Base-by-base conservation (phyloP, 129 eudicot species). In the Helianthus tuberosus region DNA sequence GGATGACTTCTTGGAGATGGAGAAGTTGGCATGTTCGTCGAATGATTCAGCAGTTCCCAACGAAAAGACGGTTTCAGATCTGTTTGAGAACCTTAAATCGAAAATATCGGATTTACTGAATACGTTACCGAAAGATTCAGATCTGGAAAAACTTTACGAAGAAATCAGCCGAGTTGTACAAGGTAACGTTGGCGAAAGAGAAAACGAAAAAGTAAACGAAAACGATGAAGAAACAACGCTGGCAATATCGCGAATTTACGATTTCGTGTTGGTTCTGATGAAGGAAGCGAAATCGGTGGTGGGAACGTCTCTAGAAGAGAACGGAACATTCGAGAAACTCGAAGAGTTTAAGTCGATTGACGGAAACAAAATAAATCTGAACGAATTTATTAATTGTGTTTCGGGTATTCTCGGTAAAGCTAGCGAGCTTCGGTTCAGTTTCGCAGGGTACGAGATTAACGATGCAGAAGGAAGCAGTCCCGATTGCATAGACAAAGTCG, bases 1-100 rank as follows among this genome's bases (percentile, higher is more conserved):
- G 99, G 97, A 89, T 80, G 99, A 95, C 81, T 95, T 95, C 77
- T 70, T 91, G 64, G 99, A 95, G 81, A 95, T 95, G 99, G 99
- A 95, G 84, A 95, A 91, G 75, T 86, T 95, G 71, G 99, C 99
- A 1, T 59, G 75, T 80, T 75, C 69, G 15, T 76, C 98, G 14
- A 82, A 76, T 62, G 87, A 74, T 41, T 79, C 96, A 76, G 70
- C 76, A 32, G 75, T 68, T 38, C 50, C 66, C 71, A 73, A 80
- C 8, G 84, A 71, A 32, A 73, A 67, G 75, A 46, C 74, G 6
- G 80, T 53, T 16, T 23, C 63, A 2, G 81, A 68, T 71, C 63
- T 51, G 44, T 52, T 39, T 50, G 83, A 64, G 73, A 66, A 29
- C 35, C 63, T 75, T 44, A 75, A 84, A 64, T 83, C 94, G 11